Conservation (phyloP, 495 filamentous ascomycete species). For the Parachaetomium inaequale region DNA sequence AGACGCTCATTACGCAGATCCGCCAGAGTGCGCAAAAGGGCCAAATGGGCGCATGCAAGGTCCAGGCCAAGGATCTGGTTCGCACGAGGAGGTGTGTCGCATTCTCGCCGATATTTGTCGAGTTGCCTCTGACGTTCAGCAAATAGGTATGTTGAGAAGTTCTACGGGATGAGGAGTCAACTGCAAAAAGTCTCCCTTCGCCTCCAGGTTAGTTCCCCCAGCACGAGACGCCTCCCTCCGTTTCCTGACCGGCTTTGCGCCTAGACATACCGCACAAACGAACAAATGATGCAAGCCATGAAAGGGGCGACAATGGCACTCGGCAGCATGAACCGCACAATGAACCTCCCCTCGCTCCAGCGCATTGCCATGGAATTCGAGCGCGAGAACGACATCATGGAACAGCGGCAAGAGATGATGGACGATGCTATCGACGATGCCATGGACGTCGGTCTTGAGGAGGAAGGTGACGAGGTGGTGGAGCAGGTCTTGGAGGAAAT, state of each 20-base stretch:
- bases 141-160: conserved; percentile 88
- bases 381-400: conserved; percentile 98
- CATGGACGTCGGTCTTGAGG: conserved; percentile 85
- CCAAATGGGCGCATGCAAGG: conserved; percentile 92
- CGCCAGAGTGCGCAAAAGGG: conserved; percentile 97
- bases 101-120: neutral
- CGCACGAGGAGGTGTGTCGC: conserved; percentile 71
- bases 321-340: conserved; percentile 92
- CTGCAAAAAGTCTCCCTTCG: conserved; percentile 91
- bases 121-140: conserved; percentile 9
- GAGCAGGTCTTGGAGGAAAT: conserved; percentile 96
- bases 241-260: conserved; percentile 13
- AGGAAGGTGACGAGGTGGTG: conserved; percentile 91
- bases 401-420: conserved; percentile 99
- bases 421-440: conserved; percentile 99
- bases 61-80: conserved; percentile 95
- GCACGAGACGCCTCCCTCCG: neutral
- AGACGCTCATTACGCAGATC: conserved; percentile 91
- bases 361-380: conserved; percentile 99
- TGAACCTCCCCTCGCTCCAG: conserved; percentile 94
- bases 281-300: conserved; percentile 99
- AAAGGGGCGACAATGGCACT: conserved; percentile 91
- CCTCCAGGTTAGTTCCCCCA: conserved; percentile 66
- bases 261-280: conserved; percentile 92
- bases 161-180: conserved; percentile 96